Evolutionary conservation across 208 protist species (phyloP).

Genomic region (Trypanosoma scelopori): DNA sequence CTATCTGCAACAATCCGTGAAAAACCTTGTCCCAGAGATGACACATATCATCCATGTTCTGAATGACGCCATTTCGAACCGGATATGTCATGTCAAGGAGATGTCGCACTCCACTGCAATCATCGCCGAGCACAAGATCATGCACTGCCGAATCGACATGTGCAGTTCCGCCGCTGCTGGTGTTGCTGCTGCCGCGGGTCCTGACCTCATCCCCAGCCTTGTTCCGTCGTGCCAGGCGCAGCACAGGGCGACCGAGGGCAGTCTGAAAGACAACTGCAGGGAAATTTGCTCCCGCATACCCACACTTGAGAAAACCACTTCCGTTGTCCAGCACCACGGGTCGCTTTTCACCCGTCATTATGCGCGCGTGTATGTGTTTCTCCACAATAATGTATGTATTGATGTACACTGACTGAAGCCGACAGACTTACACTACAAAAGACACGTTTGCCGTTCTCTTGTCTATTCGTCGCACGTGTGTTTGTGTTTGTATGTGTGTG

Average conservation of each 20-base stretch:
- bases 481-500: no score
- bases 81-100: conserved; percentile 95
- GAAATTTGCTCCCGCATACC: conserved; percentile 96
- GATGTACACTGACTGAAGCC: no score
- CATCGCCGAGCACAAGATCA: conserved; percentile 96
- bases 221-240: conserved; percentile 81
- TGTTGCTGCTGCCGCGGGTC: neutral
- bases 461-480: no score
- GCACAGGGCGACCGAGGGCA: conserved; percentile 93
- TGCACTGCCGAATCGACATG: conserved; percentile 32
- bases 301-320: conserved; percentile 95
- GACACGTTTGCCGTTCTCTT: no score
- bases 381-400: no score
- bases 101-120: conserved; percentile 66
- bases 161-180: conserved; percentile 18
- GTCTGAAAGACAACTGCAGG: conserved; percentile 96
- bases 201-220: neutral
- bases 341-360: conserved; percentile 28
- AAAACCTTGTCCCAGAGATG: conserved; percentile 97
- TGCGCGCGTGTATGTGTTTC: no score
- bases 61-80: conserved; percentile 96
- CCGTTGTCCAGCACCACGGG: conserved; percentile 69
- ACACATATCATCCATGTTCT: conserved; percentile 97
- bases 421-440: no score
- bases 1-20: conserved; percentile 41